Conservation (phyloP, 257 asterid genomes). For the Scutellaria galericulata region DNA sequence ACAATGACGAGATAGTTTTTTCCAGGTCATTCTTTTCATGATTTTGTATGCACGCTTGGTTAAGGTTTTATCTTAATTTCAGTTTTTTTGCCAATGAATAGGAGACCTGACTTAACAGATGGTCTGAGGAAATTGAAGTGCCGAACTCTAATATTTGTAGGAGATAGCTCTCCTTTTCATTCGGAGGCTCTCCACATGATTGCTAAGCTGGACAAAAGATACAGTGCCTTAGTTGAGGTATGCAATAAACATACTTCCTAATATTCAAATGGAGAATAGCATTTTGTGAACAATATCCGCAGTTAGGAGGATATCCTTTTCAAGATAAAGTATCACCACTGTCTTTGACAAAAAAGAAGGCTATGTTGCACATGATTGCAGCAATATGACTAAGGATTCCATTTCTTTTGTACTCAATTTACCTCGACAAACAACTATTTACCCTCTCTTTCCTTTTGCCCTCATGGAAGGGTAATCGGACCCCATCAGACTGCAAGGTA, state of each 20-base stretch:
- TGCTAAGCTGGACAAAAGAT: conserved; percentile 75
- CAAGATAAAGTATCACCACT: not conserved
- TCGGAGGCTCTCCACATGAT: conserved; percentile 74
- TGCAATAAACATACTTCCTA: conserved; percentile 14
- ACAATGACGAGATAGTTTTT: conserved; percentile 1
- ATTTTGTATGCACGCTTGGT: not conserved
- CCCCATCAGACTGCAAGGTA: too few species aligned
- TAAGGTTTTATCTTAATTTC: conserved; percentile 16
- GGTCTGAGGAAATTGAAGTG: conserved; percentile 74
- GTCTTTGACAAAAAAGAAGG: not conserved
- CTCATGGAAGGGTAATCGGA: too few species aligned
- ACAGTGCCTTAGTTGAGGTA: conserved; percentile 94
- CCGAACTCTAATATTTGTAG: conserved; percentile 86
- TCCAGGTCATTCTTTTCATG: conserved; percentile 6
- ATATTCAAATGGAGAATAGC: not conserved
- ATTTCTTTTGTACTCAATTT: too few species aligned
- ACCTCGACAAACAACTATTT: too few species aligned
- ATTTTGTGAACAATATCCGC: not conserved
- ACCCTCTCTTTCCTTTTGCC: too few species aligned
- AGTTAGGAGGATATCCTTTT: conserved; percentile 1
- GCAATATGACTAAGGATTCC: too few species aligned
- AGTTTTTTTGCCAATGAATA: conserved; percentile 41
- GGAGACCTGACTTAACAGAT: conserved; percentile 78
- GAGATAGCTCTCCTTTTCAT: conserved; percentile 82
- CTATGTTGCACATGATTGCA: not conserved